phyloP scores from a whole-genome alignment of 176 grass and related monocot genomes.

The Poa pratensis region DNA sequence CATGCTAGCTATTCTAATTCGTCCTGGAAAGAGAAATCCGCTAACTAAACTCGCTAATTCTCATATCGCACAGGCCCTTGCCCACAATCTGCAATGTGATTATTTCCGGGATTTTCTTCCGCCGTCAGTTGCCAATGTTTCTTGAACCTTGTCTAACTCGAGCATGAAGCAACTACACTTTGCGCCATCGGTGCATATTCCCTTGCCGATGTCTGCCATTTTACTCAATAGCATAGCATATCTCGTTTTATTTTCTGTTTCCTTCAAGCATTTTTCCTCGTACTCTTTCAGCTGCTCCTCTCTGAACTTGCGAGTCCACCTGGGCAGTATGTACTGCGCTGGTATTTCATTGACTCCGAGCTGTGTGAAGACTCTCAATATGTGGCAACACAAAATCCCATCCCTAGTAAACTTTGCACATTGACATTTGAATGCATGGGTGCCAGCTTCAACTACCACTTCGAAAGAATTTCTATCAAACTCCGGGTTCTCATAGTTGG shows the following conservation, averaged over 20 bases:
- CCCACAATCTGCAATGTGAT: not conserved
- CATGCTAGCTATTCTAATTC: not conserved
- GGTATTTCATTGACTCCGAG: slow-evolving; percentile 40
- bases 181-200: not conserved
- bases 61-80: not conserved
- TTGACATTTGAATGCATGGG: slow-evolving; percentile 20
- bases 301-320: slow-evolving; percentile 41
- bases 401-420: slow-evolving; percentile 42
- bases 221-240: slow-evolving; percentile 31
- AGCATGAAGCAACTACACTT: slow-evolving; percentile 20
- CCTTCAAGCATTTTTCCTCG: slow-evolving; percentile 10
- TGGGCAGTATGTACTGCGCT: slow-evolving; percentile 35
- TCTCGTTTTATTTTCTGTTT: slow-evolving; percentile 17
- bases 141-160: slow-evolving; percentile 27
- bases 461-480: slow-evolving; percentile 25
- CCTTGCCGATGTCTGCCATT: not conserved
- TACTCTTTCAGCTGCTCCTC: slow-evolving; percentile 22
- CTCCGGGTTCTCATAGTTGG: slow-evolving; percentile 6
- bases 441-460: slow-evolving; percentile 24
- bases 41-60: not conserved
- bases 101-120: slow-evolving; percentile 2
- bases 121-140: not conserved
- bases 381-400: slow-evolving; percentile 48
- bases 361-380: slow-evolving; percentile 46
- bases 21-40: not conserved